A percentile compares a stretch with the other conserved stretches of the same genome.
Evolutionary conservation across 257 asterid genomes (phyloP).

Genomic region (Fraxinus americana): DNA sequence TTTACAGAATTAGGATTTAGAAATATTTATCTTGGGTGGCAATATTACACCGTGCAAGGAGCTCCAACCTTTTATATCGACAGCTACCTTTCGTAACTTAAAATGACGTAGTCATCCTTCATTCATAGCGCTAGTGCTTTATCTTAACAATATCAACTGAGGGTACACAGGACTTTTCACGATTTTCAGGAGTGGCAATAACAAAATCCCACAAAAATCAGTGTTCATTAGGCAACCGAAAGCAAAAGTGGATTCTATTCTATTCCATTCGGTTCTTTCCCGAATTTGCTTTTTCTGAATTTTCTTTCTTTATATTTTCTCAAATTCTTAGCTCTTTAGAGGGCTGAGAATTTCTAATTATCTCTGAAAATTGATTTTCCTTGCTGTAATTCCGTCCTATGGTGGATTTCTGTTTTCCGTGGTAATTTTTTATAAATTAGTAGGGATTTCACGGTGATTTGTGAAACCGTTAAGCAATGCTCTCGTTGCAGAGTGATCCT

Average conservation of each 20-base stretch:
- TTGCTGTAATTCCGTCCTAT: not conserved
- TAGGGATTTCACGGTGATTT: conserved; percentile 28
- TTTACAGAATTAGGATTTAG: too few relatives aligned
- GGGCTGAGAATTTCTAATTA: not conserved
- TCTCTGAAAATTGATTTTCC: not conserved
- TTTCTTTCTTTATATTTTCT: not conserved
- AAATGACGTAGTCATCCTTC: not conserved
- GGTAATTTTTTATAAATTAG: not conserved
- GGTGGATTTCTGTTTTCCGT: not conserved
- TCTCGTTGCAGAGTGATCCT: conserved; percentile 90
- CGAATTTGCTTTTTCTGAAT: not conserved
- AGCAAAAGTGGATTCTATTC: conserved; percentile 3
- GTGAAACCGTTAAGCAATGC: conserved; percentile 48
- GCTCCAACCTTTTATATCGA: not conserved
- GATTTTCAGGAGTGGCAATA: not conserved
- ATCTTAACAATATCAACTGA: not conserved
- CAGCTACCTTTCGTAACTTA: not conserved
- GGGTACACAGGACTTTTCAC: not conserved
- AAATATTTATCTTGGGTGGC: too few relatives aligned
- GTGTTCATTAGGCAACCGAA: not conserved
- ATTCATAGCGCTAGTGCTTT: not conserved
- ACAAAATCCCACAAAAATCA: not conserved
- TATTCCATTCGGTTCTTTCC: not conserved
- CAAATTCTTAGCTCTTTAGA: not conserved
- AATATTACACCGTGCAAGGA: not conserved